Base-by-base conservation (phyloP, 345 rosid species). In the Pugionium dolabratum region DNA sequence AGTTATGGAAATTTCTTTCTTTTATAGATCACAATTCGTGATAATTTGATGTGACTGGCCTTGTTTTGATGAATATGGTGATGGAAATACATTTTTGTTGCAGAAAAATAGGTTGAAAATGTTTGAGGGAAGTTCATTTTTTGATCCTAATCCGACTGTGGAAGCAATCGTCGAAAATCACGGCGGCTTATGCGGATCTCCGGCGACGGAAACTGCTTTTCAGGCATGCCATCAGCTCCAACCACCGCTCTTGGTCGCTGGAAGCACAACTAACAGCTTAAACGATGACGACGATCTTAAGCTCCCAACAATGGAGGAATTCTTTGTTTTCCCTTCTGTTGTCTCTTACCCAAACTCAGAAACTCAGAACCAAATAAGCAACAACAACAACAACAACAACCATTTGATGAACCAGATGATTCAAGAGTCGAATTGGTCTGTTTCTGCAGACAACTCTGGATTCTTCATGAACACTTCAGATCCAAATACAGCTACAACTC, bases 81-180 rank as follows among this genome's bases (percentile, higher is more conserved):
- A 9, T 46, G 29, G 26, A 41, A 72, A 59, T 9, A n/a, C 2
- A 31, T 7, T 25, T 31, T 42, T 29, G 47, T 60, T 55, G 52
- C 77, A 74, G 77, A 11, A 25, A 51, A 25, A 64, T 31, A 7
- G 2, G 64, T 48, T 41, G n/a, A 50, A 9, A 66, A 79, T 80
- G 92, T 79, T 74, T 55, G 82, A 73, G 35, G 82, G 79, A 54
- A 68, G 67, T 18, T 82, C 59, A 34, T 80, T 75, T 57, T 87
- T 79, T 76, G 85, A 80, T 45, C 73, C 82, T 55, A 73, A 35
- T 62, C 56, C 81, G 61, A 41, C 69, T 47, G 45, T 74, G 31
- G 86, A 74, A 44, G 75, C 50, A 59, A 65, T 57, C 9, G 29
- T 61, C 7, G 73, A 64, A 44, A 62, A 45, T 27, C 46, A 39